Evolutionary conservation across 1,284 basidiomycete species (phyloP).

Genomic region (Spongispora temasekensis): DNA sequence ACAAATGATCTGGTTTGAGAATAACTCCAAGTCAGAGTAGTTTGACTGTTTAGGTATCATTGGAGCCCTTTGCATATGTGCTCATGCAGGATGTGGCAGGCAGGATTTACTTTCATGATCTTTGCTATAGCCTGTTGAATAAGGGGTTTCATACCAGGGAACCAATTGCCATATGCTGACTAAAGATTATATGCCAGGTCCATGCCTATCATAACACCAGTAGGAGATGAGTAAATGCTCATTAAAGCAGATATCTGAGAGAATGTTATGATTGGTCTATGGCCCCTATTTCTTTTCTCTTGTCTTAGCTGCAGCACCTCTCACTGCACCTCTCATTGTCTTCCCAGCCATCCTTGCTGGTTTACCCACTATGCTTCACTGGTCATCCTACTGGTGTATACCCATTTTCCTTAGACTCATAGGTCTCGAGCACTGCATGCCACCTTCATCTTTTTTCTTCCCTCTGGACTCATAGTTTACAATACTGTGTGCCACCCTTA

Average conservation of each 20-base stretch:
- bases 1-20: conserved; percentile 99
- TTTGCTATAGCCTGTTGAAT: conserved; percentile 99
- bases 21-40: conserved; percentile 96
- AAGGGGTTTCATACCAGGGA: conserved; percentile 97
- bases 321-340: too few species aligned
- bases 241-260: conserved; percentile 86
- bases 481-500: too few species aligned
- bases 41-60: conserved; percentile 97
- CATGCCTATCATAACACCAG: conserved; percentile 98
- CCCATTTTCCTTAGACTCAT: too few species aligned
- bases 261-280: too few species aligned
- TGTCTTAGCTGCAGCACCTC: too few species aligned
- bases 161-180: conserved; percentile 99
- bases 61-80: conserved; percentile 99
- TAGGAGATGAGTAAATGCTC: conserved; percentile 98
- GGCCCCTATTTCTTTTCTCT: too few species aligned
- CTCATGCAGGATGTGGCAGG: conserved; percentile 96
- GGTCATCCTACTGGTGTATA: too few species aligned
- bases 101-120: conserved; percentile 99
- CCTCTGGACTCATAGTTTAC: too few species aligned
- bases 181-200: conserved; percentile 98
- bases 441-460: too few species aligned
- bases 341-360: too few species aligned
- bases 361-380: too few species aligned
- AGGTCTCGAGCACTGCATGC: too few species aligned